Evolutionary conservation across 2,329 filamentous ascomycete genomes (phyloP).

Genomic region (Blastomyces gilchristii): DNA sequence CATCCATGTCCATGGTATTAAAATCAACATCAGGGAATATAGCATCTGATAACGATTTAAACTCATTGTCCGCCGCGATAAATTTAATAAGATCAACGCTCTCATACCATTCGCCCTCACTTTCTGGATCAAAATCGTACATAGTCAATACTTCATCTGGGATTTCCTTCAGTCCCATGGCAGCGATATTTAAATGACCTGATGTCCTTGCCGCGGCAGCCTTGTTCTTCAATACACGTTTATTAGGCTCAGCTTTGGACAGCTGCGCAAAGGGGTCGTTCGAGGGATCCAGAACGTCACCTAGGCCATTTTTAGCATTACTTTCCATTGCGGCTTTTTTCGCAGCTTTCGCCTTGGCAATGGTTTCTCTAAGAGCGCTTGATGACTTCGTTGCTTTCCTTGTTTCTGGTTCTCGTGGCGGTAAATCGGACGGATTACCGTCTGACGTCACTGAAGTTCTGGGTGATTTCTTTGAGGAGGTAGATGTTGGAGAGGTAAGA

Average conservation of each 20-base stretch:
- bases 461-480: conserved; percentile 24
- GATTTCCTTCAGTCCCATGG: conserved; percentile 66
- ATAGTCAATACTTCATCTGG: conserved; percentile 77
- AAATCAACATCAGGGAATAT: conserved; percentile 65
- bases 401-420: conserved; percentile 24
- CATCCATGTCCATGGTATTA: conserved; percentile 50
- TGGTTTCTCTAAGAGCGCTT: conserved; percentile 71
- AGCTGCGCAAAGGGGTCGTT: conserved; percentile 49
- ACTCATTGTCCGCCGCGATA: conserved; percentile 80
- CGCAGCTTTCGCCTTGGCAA: conserved; percentile 83
- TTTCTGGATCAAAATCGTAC: conserved; percentile 68
- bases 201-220: conserved; percentile 63
- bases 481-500: conserved; percentile 25
- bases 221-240: conserved; percentile 61
- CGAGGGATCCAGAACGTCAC: conserved; percentile 40
- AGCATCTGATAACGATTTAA: conserved; percentile 60
- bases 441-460: conserved; percentile 23
- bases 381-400: conserved; percentile 58
- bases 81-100: conserved; percentile 77
- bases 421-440: conserved; percentile 22
- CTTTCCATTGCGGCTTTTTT: conserved; percentile 45
- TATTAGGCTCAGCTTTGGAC: conserved; percentile 47
- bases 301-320: conserved; percentile 17
- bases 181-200: conserved; percentile 80
- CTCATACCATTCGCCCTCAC: conserved; percentile 70